These are phyloP conservation scores for Apium graveolens DNA, from an alignment of 129 eudicot species.

Conservation along the genomic window DNA sequence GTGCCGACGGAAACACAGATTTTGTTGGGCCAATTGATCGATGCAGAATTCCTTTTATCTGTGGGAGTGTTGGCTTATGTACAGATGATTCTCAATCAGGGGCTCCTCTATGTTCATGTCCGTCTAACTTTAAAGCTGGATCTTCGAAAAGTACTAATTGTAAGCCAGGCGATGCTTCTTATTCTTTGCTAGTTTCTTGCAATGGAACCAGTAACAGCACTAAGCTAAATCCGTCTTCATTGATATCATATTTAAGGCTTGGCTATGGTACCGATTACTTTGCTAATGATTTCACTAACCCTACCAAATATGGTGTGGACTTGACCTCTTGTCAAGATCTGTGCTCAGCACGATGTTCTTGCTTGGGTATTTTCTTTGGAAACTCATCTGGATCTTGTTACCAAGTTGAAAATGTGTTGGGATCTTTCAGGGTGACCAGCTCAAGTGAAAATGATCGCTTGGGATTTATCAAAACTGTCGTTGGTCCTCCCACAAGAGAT, in stretches of 20 bases:
- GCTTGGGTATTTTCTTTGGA: conserved; percentile 62
- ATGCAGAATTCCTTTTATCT: conserved; percentile 43
- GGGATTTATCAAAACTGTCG: conserved; percentile 50
- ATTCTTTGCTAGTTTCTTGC: conserved; percentile 47
- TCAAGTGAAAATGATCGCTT: conserved; percentile 17
- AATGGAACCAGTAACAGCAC: conserved; percentile 14
- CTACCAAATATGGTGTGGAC: conserved; percentile 26
- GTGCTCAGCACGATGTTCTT: conserved; percentile 53
- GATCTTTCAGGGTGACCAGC: conserved; percentile 36
- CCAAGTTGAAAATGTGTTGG: conserved; percentile 37
- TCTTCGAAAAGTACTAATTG: conserved; percentile 30
- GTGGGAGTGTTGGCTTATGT: conserved; percentile 60
- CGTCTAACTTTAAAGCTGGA: conserved; percentile 33
- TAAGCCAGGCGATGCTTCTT: conserved; percentile 28
- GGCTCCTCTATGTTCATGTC: conserved; percentile 55
- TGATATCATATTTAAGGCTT: conserved; percentile 28
- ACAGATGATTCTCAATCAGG: conserved; percentile 15
- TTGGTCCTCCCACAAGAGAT: conserved; percentile 11
- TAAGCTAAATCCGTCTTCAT: conserved; percentile 27
- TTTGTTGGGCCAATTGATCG: conserved; percentile 45
- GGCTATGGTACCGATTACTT: conserved; percentile 46
- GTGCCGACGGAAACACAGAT: conserved; percentile 16
- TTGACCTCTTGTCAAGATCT: conserved; percentile 49
- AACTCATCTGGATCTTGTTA: conserved; percentile 61
- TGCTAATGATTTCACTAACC: conserved; percentile 34